Evolutionary conservation across 1,284 basidiomycete genomes (phyloP).

Genomic region (Trichosporon sp.): DNA sequence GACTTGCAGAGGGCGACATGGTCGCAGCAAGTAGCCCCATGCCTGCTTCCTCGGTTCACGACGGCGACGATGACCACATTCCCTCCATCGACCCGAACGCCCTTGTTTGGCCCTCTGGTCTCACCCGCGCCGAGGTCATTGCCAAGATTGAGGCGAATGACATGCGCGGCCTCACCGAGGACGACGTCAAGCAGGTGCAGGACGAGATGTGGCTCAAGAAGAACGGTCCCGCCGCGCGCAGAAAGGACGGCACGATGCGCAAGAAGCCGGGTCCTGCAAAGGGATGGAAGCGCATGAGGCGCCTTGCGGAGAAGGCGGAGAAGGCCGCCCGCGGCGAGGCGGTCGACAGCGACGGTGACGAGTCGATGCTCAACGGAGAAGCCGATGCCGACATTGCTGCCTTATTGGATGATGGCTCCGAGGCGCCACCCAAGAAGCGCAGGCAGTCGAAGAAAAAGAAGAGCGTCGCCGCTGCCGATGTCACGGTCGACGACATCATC

Average conservation of each 20-base stretch:
- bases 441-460: conserved; percentile 18
- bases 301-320: conserved; percentile 18
- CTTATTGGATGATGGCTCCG: conserved; percentile 22
- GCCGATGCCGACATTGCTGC: conserved; percentile 43
- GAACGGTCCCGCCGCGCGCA: conserved; percentile 28
- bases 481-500: conserved; percentile 10
- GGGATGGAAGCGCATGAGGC: conserved; percentile 38
- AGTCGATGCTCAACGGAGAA: conserved; percentile 23
- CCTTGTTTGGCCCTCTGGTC: conserved; percentile 35
- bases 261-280: conserved; percentile 48
- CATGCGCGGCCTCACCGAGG: conserved; percentile 33
- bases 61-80: conserved; percentile 10
- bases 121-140: conserved; percentile 38
- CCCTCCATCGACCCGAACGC: conserved; percentile 19
- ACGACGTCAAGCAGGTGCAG: conserved; percentile 43
- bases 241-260: conserved; percentile 46
- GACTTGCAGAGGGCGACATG: conserved; percentile 35
- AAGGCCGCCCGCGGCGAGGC: conserved; percentile 13
- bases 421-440: conserved; percentile 2
- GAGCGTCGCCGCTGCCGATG: conserved; percentile 9
- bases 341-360: conserved; percentile 25
- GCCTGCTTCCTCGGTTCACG: conserved; percentile 12
- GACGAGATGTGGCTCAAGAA: conserved; percentile 43
- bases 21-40: conserved; percentile 11
- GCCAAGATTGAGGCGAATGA: conserved; percentile 28